Conservation (phyloP, 345 rosid species). For the Arabidopsis arenosa region DNA sequence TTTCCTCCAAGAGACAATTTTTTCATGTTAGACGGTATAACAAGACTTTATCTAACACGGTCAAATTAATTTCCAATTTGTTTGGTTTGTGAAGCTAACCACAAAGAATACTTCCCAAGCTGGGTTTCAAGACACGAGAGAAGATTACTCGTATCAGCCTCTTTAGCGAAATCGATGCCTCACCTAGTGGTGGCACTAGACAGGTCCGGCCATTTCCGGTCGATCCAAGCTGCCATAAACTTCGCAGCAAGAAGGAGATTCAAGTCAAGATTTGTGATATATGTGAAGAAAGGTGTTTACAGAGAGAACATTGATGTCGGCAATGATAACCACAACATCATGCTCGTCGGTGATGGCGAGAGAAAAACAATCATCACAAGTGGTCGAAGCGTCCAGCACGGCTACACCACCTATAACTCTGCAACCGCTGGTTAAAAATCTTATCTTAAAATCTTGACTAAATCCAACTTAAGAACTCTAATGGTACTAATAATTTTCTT, state of each 20-base stretch:
- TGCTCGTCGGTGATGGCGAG: slow-evolving; percentile 79
- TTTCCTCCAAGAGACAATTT: not conserved
- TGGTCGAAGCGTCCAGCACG: slow-evolving; percentile 69
- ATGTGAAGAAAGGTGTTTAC: slow-evolving; percentile 70
- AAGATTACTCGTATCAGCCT: slow-evolving; percentile 56
- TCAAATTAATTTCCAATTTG: slow-evolving; percentile 6
- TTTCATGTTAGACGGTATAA: not conserved
- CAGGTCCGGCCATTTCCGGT: slow-evolving; percentile 64
- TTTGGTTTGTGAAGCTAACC: slow-evolving; percentile 32
- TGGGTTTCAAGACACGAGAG: slow-evolving; percentile 77
- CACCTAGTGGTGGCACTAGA: slow-evolving; percentile 79
- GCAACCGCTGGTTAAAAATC: slow-evolving; percentile 68
- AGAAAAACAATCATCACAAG: slow-evolving; percentile 71
- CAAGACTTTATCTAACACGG: slow-evolving; percentile 16
- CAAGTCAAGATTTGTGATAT: slow-evolving; percentile 71
- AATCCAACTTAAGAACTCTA: not conserved
- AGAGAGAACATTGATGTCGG: slow-evolving; percentile 68
- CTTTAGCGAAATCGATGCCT: slow-evolving; percentile 43
- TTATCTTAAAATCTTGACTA: not conserved
- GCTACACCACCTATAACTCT: slow-evolving; percentile 79
- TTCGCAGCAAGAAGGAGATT: slow-evolving; percentile 62
- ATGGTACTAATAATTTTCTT: not conserved
- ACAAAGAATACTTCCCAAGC: slow-evolving; percentile 59
- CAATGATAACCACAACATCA: slow-evolving; percentile 58
- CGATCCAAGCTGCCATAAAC: slow-evolving; percentile 67